Evolutionary conservation across 495 filamentous ascomycete species (phyloP).

Genomic region (Penicillium goetzii): DNA sequence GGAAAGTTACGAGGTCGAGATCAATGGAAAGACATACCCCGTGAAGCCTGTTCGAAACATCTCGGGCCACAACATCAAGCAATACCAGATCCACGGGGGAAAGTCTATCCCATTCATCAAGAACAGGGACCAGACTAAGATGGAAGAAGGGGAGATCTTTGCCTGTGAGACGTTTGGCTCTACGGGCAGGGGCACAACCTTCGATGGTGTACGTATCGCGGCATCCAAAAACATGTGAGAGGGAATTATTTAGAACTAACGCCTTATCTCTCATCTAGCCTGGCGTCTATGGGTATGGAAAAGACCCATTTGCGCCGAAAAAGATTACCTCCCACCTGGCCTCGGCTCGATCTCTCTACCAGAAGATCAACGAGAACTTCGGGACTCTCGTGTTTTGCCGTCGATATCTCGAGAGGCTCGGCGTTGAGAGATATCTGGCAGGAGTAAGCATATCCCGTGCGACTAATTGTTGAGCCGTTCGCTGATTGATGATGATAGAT

Average conservation of each 20-base stretch:
- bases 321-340: slow-evolving; percentile 55
- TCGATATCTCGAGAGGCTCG: slow-evolving; percentile 66
- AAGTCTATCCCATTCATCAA: slow-evolving; percentile 67
- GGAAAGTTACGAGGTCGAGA: slow-evolving; percentile 68
- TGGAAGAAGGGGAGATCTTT: slow-evolving; percentile 69
- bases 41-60: slow-evolving; percentile 63
- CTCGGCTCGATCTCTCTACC: slow-evolving; percentile 60
- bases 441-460: slow-evolving; percentile 45
- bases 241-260: slow-evolving; percentile 28
- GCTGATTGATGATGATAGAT: slow-evolving; percentile 36
- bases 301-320: slow-evolving; percentile 51
- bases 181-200: slow-evolving; percentile 56
- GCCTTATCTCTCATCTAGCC: slow-evolving; percentile 20
- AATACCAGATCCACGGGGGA: slow-evolving; percentile 62
- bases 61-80: slow-evolving; percentile 63
- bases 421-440: slow-evolving; percentile 61
- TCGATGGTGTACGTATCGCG: slow-evolving; percentile 45
- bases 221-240: not conserved
- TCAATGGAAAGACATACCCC: slow-evolving; percentile 57
- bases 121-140: slow-evolving; percentile 60
- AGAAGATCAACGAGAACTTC: slow-evolving; percentile 67
- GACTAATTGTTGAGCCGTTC: not conserved
- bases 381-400: slow-evolving; percentile 64
- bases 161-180: slow-evolving; percentile 69
- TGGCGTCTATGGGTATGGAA: slow-evolving; percentile 55